phyloP scores from a whole-genome alignment of 2,329 filamentous ascomycete genomes.

The Claviceps capensis region DNA sequence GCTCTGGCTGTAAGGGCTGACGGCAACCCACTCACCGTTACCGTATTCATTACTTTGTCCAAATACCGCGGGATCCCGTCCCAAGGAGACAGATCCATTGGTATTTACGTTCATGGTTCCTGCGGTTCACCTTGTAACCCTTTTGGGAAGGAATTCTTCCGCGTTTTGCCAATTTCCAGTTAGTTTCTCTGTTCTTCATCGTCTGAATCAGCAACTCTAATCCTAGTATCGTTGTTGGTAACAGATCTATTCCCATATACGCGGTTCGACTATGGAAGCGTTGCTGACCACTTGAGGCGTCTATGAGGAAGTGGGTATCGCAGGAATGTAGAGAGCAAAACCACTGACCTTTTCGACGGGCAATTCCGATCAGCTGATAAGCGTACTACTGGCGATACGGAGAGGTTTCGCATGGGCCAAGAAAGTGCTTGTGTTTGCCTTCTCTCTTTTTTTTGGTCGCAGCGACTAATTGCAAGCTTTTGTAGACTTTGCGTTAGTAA shows the following conservation, averaged over 20 bases:
- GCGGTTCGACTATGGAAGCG: neutral
- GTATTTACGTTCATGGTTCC: conserved; percentile 20
- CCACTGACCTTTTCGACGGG: neutral
- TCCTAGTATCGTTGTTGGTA: neutral
- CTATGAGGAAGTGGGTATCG: neutral
- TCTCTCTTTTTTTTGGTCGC: neutral
- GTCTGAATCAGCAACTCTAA: neutral
- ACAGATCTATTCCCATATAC: neutral
- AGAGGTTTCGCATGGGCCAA: neutral
- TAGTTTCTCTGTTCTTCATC: neutral
- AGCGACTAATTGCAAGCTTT: neutral
- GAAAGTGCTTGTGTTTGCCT: neutral
- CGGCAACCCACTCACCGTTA: conserved; percentile 40
- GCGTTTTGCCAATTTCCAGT: neutral
- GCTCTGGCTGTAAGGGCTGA: conserved; percentile 52
- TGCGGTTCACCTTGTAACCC: neutral
- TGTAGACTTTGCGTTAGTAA: neutral
- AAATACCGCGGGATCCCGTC: conserved; percentile 17
- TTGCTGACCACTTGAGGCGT: neutral
- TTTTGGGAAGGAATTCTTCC: too few relatives aligned
- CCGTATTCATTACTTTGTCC: conserved; percentile 18
- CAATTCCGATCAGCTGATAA: conserved; percentile 1
- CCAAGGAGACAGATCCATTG: conserved; percentile 18
- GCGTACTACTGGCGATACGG: neutral
- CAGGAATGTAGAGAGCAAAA: neutral